A percentile compares a stretch with the other conserved stretches of the same genome.
These are phyloP conservation scores for Vicia faba DNA, from an alignment of 306 rosid species.

Conservation along the genomic window DNA sequence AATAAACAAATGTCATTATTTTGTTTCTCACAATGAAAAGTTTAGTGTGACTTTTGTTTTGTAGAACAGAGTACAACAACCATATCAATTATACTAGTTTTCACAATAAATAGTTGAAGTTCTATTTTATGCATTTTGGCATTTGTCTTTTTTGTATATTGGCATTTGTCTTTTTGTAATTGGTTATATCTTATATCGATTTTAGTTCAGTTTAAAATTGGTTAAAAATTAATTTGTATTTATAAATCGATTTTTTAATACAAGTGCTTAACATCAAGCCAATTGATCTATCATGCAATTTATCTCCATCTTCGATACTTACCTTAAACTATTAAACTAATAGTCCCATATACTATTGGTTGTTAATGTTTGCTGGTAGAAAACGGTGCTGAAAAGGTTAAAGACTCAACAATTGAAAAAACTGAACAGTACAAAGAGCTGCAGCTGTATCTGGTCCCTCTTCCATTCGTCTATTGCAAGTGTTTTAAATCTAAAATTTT, in stretches of 20 bases:
- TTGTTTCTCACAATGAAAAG: background rate
- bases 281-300: no score
- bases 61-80: conserved; percentile 3
- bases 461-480: conserved; percentile 74
- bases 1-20: background rate
- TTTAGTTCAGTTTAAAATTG: no score
- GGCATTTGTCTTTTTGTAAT: no score
- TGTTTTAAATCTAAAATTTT: conserved; percentile 14
- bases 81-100: background rate
- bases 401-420: conserved; percentile 43
- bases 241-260: no score
- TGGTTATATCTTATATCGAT: no score
- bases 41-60: background rate
- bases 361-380: no score
- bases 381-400: conserved; percentile 55
- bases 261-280: no score
- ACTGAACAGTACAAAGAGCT: conserved; percentile 74
- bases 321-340: no score
- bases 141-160: background rate
- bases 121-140: background rate
- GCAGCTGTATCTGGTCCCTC: conserved; percentile 83
- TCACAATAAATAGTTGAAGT: background rate
- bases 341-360: no score
- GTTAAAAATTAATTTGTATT: no score
- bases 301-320: no score